Evolutionary conservation across 1,139 yeast genomes (phyloP).

Genomic region (Magnusiomyces ingens): DNA sequence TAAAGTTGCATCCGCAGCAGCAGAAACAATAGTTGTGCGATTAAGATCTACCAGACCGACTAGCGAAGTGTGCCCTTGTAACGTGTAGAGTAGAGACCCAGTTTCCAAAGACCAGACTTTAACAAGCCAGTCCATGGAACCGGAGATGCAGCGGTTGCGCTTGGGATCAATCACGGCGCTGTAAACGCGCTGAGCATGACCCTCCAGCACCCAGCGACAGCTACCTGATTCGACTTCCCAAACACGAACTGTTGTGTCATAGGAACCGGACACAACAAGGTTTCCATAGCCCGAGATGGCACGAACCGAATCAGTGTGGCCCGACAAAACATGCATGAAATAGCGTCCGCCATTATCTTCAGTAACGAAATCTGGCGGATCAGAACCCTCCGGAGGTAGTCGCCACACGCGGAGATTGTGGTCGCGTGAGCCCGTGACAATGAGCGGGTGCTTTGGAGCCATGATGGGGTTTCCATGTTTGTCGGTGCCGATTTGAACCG

Average conservation of each 20-base stretch:
- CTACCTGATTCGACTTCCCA: slow-evolving; percentile 38
- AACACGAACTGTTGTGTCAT: slow-evolving; percentile 73
- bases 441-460: slow-evolving; percentile 55
- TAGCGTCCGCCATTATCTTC: slow-evolving; percentile 40
- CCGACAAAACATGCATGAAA: slow-evolving; percentile 66
- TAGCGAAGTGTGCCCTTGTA: slow-evolving; percentile 81
- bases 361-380: slow-evolving; percentile 13
- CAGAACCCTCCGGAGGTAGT: slow-evolving; percentile 43
- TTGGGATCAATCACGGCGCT: slow-evolving; percentile 75
- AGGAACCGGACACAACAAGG: slow-evolving; percentile 80
- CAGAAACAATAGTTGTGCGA: slow-evolving; percentile 77
- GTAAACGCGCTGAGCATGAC: slow-evolving; percentile 84
- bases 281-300: slow-evolving; percentile 85
- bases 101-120: slow-evolving; percentile 83
- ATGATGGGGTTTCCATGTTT: slow-evolving; percentile 48
- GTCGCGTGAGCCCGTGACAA: slow-evolving; percentile 87
- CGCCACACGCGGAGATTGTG: slow-evolving; percentile 86
- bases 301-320: slow-evolving; percentile 84
- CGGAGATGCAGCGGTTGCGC: slow-evolving; percentile 77
- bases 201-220: slow-evolving; percentile 67
- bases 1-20: slow-evolving; percentile 91
- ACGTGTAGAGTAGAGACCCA: slow-evolving; percentile 58
- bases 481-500: slow-evolving; percentile 34
- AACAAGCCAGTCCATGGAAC: slow-evolving; percentile 85
- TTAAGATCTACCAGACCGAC: slow-evolving; percentile 83